Conservation (phyloP, 2,329 filamentous ascomycete species). For the Penicillium vulpinum region DNA sequence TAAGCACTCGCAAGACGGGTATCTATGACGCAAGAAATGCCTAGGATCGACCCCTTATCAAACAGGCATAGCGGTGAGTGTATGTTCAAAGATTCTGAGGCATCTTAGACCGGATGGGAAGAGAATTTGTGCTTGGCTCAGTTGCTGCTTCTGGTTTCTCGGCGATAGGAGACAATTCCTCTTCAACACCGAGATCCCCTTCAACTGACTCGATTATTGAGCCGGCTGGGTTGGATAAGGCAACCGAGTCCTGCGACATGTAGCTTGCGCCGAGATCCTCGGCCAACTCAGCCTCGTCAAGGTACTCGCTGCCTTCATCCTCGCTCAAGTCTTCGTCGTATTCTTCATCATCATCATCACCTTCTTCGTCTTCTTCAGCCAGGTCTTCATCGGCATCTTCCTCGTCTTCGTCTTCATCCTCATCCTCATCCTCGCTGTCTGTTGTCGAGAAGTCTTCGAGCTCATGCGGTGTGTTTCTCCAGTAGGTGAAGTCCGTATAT, state of each 20-base stretch:
- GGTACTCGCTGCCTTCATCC: slow-evolving; percentile 52
- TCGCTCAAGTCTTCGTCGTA: slow-evolving; percentile 49
- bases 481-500: slow-evolving; percentile 96
- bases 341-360: slow-evolving; percentile 48
- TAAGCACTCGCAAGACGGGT: slow-evolving; percentile 13
- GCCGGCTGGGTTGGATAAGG: slow-evolving; percentile 48
- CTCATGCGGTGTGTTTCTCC: slow-evolving; percentile 81
- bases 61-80: neutral
- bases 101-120: slow-evolving; percentile 24
- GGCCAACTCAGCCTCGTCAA: slow-evolving; percentile 52
- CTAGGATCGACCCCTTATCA: neutral
- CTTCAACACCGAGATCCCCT: slow-evolving; percentile 40
- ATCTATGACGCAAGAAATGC: slow-evolving; percentile 8
- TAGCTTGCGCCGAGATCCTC: slow-evolving; percentile 39
- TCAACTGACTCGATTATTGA: slow-evolving; percentile 43
- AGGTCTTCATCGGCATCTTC: slow-evolving; percentile 51
- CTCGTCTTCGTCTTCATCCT: slow-evolving; percentile 56
- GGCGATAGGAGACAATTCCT: slow-evolving; percentile 19
- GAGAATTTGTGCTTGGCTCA: slow-evolving; percentile 11
- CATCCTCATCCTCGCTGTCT: slow-evolving; percentile 60
- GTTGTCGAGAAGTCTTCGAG: slow-evolving; percentile 86
- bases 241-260: slow-evolving; percentile 43
- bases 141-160: slow-evolving; percentile 10
- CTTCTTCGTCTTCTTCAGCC: slow-evolving; percentile 50
- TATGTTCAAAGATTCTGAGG: slow-evolving; percentile 17